Percentiles rank a stretch among this genome's conserved stretches.
Conservation (phyloP, 176 grass and related monocot genomes). For the barley (Hordeum vulgare) region MorexV3_pseudomolecules_assembly NC_058518.1:415890749-415891248, state of each 20-base stretch:
- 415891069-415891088: not conserved
- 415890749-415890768: not conserved
- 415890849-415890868: not conserved
- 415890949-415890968: not conserved
- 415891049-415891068: not conserved
- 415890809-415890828: not conserved
- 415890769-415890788: not conserved
- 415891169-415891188: not conserved
- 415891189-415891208: not conserved
- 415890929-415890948: not conserved
- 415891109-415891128: not conserved
- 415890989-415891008: not conserved
- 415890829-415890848: not conserved
- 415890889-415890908: not conserved
- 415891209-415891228: not conserved
- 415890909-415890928: not conserved
- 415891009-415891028: not conserved
- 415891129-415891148: not conserved
- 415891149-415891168: not conserved
- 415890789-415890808: not conserved
- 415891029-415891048: not conserved
- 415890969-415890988: not conserved
- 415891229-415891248: not conserved
- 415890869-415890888: not conserved
- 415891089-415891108: not conserved